Conservation (phyloP, 768 basidiomycete species). For the Serendipita sp. region DNA sequence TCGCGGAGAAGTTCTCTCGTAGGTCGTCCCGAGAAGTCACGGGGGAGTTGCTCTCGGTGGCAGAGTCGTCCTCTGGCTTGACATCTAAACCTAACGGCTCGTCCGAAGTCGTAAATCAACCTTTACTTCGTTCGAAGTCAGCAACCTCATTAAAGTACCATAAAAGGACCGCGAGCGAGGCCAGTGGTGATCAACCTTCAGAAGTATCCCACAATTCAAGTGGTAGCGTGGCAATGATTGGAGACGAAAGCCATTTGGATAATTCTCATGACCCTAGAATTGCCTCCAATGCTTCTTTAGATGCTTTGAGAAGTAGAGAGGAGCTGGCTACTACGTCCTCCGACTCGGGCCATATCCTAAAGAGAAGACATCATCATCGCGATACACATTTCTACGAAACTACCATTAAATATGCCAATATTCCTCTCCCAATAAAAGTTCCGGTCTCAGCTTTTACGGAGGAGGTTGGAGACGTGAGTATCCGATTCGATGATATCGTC, state of each 20-base stretch:
- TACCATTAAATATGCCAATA: constrained; percentile 59
- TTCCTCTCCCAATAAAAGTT: constrained; percentile 64
- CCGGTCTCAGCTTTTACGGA: constrained; percentile 80
- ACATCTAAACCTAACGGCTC: constrained; percentile 1
- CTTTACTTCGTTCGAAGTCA: neutral
- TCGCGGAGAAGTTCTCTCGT: constrained; percentile 63
- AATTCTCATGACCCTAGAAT: neutral
- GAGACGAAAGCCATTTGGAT: constrained; percentile 48
- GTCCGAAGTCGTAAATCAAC: neutral
- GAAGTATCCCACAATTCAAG: constrained; percentile 20
- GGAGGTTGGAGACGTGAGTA: constrained; percentile 88
- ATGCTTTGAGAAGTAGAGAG: constrained; percentile 42
- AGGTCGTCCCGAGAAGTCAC: neutral
- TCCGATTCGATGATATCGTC: neutral
- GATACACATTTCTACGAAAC: constrained; percentile 95
- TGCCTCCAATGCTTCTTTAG: constrained; percentile 17
- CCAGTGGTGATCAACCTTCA: neutral
- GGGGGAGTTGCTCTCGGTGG: neutral
- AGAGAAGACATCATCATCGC: constrained; percentile 13
- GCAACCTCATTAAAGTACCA: constrained; percentile 1
- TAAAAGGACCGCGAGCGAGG: neutral
- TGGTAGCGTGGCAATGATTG: constrained; percentile 73
- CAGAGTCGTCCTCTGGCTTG: neutral
- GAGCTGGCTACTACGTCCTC: constrained; percentile 64
- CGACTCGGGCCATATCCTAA: constrained; percentile 22